Evolutionary conservation across 768 basidiomycete species (phyloP).

Genomic region (Agaricus subrufescens): DNA sequence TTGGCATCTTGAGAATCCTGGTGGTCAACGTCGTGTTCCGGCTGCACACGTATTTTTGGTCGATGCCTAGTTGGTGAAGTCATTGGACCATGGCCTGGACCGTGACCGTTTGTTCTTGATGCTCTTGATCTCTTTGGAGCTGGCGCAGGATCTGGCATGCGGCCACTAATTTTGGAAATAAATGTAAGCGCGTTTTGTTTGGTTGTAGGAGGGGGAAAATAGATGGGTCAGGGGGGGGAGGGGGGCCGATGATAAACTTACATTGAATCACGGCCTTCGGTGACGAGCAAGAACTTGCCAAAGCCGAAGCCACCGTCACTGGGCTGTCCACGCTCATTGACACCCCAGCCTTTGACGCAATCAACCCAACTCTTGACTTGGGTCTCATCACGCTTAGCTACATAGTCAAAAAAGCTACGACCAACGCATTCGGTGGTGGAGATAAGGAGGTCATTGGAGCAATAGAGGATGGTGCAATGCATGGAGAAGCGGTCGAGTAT

Average conservation of each 20-base stretch:
- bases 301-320: constrained; percentile 85
- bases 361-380: constrained; percentile 72
- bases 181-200: no score
- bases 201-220: neutral
- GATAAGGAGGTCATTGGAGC: constrained; percentile 69
- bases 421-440: constrained; percentile 54
- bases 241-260: constrained; percentile 22
- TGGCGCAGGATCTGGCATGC: constrained; percentile 5
- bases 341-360: constrained; percentile 77
- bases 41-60: constrained; percentile 17
- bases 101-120: neutral
- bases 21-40: no score
- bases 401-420: constrained; percentile 74
- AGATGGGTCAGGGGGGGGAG: neutral
- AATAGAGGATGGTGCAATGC: constrained; percentile 62
- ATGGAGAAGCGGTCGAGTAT: constrained; percentile 76
- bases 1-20: neutral
- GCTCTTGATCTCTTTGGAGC: constrained; percentile 5
- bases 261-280: constrained; percentile 62
- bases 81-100: neutral
- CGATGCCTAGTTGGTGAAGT: constrained; percentile 11
- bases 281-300: constrained; percentile 58
- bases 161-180: constrained; percentile 1
- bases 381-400: constrained; percentile 56
- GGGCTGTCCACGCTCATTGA: constrained; percentile 79